Base-by-base conservation (phyloP, 768 basidiomycete genomes). In the Mycena pura region DNA sequence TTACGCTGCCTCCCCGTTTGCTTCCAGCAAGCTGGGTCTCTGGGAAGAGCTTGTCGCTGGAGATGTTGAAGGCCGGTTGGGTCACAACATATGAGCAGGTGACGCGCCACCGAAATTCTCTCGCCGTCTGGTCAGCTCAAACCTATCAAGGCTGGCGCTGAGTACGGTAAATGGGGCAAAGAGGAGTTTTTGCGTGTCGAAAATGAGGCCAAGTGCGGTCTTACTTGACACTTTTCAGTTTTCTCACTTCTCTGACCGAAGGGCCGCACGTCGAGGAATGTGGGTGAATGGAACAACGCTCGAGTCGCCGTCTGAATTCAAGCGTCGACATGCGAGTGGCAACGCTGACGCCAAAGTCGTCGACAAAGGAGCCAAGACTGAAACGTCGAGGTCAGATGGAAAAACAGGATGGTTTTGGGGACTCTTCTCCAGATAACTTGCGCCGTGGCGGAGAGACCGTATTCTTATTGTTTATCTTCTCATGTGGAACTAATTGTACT, bases 1-100 rank as follows among this genome's bases (percentile, higher is more conserved):
- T 90, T 4, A 75, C 84, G 63, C 69, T 84, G 25, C 68, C 82
- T n/a, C 82, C 85, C 7, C 70, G 80, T 32, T 69, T 90, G 6
- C 72, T 90, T 8, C 90, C 88, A 0, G 76, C 77, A 11, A 77
- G 77, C 43, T 68, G 87, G 29, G 72, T 72, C 21, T 74, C 72
- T 6, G 85, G 84, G 0, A 84, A 77, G 63, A 78, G 78, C 65
- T 76, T 90, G 19, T 81, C 86, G 2, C 75, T 85, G 3, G 87
- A 92, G 65, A 95, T 96, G 93, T 75, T 96, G 2, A 83, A 82
- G 21, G 84, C 87, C 0, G 95, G 95, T 4, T 89, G 87, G 79
- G 95, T 78, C 0, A 84, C 84, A 0, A 88, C 85, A 0, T 97
- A 96, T 68, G 84, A 86, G 55, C 89, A 91, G 72, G 81, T 80